Percentiles rank a stretch among this genome's conserved stretches.
Evolutionary conservation across 768 basidiomycete species (phyloP).

Genomic region (Hypholoma fasciculare): DNA sequence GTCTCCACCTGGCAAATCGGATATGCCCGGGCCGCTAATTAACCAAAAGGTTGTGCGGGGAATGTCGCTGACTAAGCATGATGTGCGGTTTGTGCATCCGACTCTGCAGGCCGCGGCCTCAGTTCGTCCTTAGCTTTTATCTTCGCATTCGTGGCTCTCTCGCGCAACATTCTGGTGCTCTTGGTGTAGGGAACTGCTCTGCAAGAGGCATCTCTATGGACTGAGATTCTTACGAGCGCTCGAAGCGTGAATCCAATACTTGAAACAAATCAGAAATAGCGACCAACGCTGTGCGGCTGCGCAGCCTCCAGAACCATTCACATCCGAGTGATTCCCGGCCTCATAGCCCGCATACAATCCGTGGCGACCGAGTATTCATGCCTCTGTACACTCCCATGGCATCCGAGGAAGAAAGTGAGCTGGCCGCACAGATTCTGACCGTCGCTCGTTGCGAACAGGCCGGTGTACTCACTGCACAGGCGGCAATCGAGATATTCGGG

Average conservation of each 20-base stretch:
- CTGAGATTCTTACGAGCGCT: not conserved
- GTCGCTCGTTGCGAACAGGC: slow-evolving; percentile 22
- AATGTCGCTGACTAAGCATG: too few species aligned
- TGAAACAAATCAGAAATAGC: not conserved
- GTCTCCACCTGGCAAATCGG: too few species aligned
- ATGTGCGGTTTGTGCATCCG: too few species aligned
- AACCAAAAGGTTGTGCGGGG: too few species aligned
- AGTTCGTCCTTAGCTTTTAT: too few species aligned
- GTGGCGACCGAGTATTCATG: not conserved
- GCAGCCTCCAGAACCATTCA: not conserved
- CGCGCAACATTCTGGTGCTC: not conserved
- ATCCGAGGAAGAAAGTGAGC: slow-evolving; percentile 28
- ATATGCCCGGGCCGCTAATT: too few species aligned
- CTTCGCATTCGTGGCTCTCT: too few species aligned
- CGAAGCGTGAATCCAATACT: not conserved
- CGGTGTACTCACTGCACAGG: slow-evolving; percentile 33
- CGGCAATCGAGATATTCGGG: slow-evolving; percentile 58
- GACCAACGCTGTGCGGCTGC: not conserved
- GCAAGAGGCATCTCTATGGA: not conserved
- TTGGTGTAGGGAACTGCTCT: not conserved
- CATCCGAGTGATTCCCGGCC: not conserved
- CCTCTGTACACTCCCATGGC: not conserved
- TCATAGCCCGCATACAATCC: not conserved
- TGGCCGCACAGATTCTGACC: slow-evolving; percentile 28
- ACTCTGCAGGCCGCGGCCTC: too few species aligned